Conservation (phyloP, 441 rosid genomes). For the Pelargonium fulgidum region DNA sequence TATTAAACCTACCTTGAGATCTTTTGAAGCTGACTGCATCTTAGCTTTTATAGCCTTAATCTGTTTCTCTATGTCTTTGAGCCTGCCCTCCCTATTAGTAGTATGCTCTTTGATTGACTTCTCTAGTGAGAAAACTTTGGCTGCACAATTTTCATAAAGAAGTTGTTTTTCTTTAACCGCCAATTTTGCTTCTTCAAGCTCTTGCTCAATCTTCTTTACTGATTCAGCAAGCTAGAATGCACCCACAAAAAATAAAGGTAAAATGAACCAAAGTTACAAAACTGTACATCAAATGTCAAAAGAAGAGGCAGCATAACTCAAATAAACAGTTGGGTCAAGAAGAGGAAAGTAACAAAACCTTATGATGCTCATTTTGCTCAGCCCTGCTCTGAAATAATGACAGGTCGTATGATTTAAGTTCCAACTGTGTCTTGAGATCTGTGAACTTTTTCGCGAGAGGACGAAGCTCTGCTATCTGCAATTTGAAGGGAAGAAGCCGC, state of each 20-base stretch:
- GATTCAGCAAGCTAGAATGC: slow-evolving; percentile 72
- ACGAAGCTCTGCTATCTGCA: slow-evolving; percentile 68
- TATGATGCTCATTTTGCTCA: slow-evolving; percentile 96
- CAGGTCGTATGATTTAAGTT: slow-evolving; percentile 80
- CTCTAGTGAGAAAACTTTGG: slow-evolving; percentile 56
- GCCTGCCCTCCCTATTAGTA: slow-evolving; percentile 74
- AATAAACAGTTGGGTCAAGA: slow-evolving; percentile 15
- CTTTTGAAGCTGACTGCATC: slow-evolving; percentile 75
- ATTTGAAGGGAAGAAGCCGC: slow-evolving; percentile 23
- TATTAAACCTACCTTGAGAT: slow-evolving; percentile 61
- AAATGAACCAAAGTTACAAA: slow-evolving; percentile 7
- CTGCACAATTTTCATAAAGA: slow-evolving; percentile 48
- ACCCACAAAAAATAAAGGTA: slow-evolving; percentile 10
- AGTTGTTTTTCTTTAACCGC: slow-evolving; percentile 60
- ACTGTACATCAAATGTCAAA: neutral
- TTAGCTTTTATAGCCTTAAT: slow-evolving; percentile 67
- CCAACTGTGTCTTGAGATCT: slow-evolving; percentile 72
- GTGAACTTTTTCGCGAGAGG: slow-evolving; percentile 67
- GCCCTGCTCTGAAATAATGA: slow-evolving; percentile 84
- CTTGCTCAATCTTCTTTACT: slow-evolving; percentile 77
- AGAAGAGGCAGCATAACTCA: slow-evolving; percentile 17
- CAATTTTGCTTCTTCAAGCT: slow-evolving; percentile 65
- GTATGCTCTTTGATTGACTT: slow-evolving; percentile 82
- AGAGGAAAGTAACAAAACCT: slow-evolving; percentile 44
- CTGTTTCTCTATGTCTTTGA: slow-evolving; percentile 65